Base-by-base conservation (phyloP, 108 stramenopile genomes). In the Stephanodiscus triporus region DNA sequence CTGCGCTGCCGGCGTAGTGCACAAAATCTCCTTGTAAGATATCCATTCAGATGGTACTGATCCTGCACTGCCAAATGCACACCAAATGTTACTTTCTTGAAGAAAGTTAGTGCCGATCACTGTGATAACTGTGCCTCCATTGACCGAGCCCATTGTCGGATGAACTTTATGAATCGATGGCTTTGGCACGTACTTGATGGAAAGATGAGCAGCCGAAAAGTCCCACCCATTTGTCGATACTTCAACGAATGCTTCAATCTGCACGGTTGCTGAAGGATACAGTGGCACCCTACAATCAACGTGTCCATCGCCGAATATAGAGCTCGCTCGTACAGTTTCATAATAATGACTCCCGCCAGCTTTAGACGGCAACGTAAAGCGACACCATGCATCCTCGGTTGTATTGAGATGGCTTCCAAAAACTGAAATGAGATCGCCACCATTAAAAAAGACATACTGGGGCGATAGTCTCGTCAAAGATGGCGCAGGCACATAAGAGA, bases 141-240 rank as follows among this genome's bases (percentile, higher is more conserved):
- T 68, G 10, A 77, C 51, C 9, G 70, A 22, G 9, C 84, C 84
- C 19, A 67, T 53, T 26, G 66, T 20, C n/a, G 84, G 84, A 51
- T 42, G 3, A 2, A 84, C 64, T 16, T 34, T 54, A 37, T n/a
- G 19, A 32, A 84, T 75, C 10, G 36, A 57, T n/a, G 80, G 70
- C 22, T 60, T 58, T 13, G 63, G 51, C 20, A 59, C 61, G 37
- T 81, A 81, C 2, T 16, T 54, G 54, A 84, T 62, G n/a, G 67
- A 42, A 24, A 50, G 63, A 20, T 38, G 53, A 20, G 67, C 54
- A 43, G 58, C 14, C 0, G 71, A 72, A 58, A 66, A 84, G 55
- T 84, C 84, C 49, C 45, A 38, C 20, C 64, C 54, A 72, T 84
- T 84, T 16, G 75, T 71, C 17, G 79, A 81, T 30, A 81, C 65